Base-by-base conservation (phyloP, 176 grass and related monocot species). In the Zoysia japonica region DNA sequence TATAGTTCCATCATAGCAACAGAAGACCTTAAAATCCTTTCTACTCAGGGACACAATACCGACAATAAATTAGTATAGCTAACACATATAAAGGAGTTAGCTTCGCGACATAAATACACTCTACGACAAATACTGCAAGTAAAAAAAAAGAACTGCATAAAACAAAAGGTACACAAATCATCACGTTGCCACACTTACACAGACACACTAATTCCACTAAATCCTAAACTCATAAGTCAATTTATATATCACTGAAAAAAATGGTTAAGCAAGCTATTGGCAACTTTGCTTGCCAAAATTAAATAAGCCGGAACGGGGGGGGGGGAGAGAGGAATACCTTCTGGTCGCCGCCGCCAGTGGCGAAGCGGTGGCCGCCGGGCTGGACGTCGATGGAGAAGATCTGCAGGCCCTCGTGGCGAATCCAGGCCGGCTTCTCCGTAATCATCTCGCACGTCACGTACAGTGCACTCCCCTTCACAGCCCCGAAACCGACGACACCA, bases 371-470 rank as follows among this genome's bases (percentile, higher is more conserved):
- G 57, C 88, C 92, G 12, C 88, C 88, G 8, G 92, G 90, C 78
- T 99, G 96, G 84, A 99, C 89, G 51, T 99, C 96, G 88, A 99
- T 93, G 59, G 92, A 99, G 96, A 99, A 99, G 86, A 99, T 99
- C 86, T 99, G 96, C 67, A 99, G 78, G 28, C 92, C 90, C 42
- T 99, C 96, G 66, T 99, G 96, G 45, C 88, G 83, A 89, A 99
- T 85, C 92, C 92, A 95, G 82, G 45, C 85, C 39, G 92, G 96
- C 46, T 99, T 99, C 78, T 99, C 92, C 15, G 92, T 89, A 65
- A 99, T 94, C 96, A 99, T 99, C 67, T 81, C 75, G 3, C 14
- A 1, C 28, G 48, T 15, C 17, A 45, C 7, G 10, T 6, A 15
- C 5, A 68, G 0, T 2, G 54, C 11, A 44, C 9, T 55, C n/a